Conservation (phyloP, 768 basidiomycete species). For the Pleurotus cornucopiae region DNA sequence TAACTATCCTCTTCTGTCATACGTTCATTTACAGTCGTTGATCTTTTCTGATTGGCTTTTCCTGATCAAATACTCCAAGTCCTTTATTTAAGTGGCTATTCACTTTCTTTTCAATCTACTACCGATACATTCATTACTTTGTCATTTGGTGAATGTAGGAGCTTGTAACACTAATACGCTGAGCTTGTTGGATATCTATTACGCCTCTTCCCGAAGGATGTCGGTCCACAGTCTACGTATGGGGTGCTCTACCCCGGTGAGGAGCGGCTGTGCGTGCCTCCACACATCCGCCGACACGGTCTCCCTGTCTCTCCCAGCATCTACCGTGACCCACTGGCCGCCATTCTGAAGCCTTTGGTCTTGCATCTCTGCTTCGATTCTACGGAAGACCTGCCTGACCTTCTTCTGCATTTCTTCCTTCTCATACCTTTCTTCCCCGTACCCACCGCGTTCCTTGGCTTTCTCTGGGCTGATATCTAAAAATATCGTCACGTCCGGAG, state of each 20-base stretch:
- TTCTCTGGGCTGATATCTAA: slow-evolving; percentile 74
- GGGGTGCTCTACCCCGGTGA: slow-evolving; percentile 32
- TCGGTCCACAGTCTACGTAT: slow-evolving; percentile 50
- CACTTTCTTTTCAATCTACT: background rate
- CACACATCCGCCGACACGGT: slow-evolving; percentile 55
- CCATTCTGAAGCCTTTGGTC: slow-evolving; percentile 8
- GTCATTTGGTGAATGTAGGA: background rate
- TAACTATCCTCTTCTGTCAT: background rate
- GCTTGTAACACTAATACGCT: background rate
- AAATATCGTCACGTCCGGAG: slow-evolving; percentile 86
- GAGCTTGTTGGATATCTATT: background rate
- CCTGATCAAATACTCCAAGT: background rate
- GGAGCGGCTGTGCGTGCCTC: slow-evolving; percentile 41
- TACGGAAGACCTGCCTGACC: slow-evolving; percentile 57
- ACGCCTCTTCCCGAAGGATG: slow-evolving; percentile 5
- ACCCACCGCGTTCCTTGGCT: slow-evolving; percentile 70
- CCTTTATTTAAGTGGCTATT: background rate
- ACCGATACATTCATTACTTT: background rate
- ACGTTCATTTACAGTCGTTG: background rate
- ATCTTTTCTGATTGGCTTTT: background rate
- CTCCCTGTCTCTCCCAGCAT: slow-evolving; percentile 51
- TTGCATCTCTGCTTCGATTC: slow-evolving; percentile 50
- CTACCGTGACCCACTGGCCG: slow-evolving; percentile 49
- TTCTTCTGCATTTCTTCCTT: slow-evolving; percentile 67
- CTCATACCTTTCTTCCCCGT: slow-evolving; percentile 87